Evolutionary conservation across 495 filamentous ascomycete species (phyloP).

Genomic region (Penicillium paradoxum): DNA sequence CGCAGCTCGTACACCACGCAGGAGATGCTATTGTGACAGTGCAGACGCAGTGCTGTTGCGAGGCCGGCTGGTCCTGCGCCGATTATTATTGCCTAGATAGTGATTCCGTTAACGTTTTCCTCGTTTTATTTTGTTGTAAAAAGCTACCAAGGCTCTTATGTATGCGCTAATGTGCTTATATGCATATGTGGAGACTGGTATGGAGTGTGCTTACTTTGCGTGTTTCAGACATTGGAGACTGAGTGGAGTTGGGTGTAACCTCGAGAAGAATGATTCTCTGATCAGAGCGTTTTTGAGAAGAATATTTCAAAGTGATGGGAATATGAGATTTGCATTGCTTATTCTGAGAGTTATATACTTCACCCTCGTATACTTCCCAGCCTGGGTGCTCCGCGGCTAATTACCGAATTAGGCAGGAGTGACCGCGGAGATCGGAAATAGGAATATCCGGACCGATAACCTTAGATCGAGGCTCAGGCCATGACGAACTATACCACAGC

Average conservation of each 20-base stretch:
- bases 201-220: slow-evolving; percentile 10
- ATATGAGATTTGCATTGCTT: neutral
- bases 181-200: neutral
- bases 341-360: neutral
- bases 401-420: neutral
- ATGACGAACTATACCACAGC: too few relatives aligned
- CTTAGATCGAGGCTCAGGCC: too few relatives aligned
- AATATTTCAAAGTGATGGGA: too few relatives aligned
- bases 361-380: neutral
- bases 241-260: neutral
- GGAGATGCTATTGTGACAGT: slow-evolving; percentile 24
- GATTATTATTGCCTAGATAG: slow-evolving; percentile 42
- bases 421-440: neutral
- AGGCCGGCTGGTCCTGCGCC: slow-evolving; percentile 48
- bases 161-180: neutral
- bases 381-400: neutral
- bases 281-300: too few relatives aligned
- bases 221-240: slow-evolving; percentile 8
- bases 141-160: neutral
- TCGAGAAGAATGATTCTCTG: too few relatives aligned
- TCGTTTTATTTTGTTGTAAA: neutral
- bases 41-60: slow-evolving; percentile 25
- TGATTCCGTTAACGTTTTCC: neutral
- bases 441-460: neutral
- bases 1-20: slow-evolving; percentile 31